Conservation (phyloP, 2,329 filamentous ascomycete genomes). For the Tolypocladium tundrense region DNA sequence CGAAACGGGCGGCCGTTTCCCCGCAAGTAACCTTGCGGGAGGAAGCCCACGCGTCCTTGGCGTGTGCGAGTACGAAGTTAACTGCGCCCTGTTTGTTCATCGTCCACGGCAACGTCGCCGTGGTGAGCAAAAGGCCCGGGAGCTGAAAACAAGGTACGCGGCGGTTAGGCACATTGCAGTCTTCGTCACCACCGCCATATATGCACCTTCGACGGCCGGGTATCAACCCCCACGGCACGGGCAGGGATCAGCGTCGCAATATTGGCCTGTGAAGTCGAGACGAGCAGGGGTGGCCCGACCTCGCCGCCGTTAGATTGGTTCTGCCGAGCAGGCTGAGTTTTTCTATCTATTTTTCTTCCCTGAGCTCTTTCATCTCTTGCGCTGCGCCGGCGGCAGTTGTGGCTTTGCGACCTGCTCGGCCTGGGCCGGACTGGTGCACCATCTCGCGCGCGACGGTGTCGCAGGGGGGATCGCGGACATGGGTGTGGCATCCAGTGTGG, state of each 20-base stretch:
- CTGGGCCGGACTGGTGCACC: not conserved
- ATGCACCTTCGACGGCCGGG: not conserved
- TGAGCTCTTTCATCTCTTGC: not conserved
- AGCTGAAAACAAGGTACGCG: not conserved
- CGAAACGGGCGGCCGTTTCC: not conserved
- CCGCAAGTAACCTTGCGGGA: not conserved
- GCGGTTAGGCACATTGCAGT: not conserved
- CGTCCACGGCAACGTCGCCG: not conserved
- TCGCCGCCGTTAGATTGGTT: not conserved
- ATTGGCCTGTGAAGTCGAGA: not conserved
- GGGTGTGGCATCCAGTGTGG: not conserved
- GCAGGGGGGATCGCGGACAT: not conserved
- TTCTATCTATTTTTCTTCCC: not conserved
- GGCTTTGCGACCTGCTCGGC: not conserved
- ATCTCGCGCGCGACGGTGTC: not conserved
- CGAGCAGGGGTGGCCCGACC: not conserved
- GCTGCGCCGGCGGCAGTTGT: not conserved
- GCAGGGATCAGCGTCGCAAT: not conserved
- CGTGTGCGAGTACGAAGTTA: too few species aligned
- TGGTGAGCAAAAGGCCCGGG: too few species aligned
- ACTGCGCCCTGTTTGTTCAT: not conserved
- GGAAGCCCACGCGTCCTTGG: not conserved
- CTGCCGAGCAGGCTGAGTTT: not conserved
- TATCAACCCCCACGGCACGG: not conserved
- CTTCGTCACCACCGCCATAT: not conserved